A percentile compares a stretch with the other conserved stretches of the same genome.
Conservation (phyloP, 148 eudicot genomes). For the Camellia sinensis region DNA sequence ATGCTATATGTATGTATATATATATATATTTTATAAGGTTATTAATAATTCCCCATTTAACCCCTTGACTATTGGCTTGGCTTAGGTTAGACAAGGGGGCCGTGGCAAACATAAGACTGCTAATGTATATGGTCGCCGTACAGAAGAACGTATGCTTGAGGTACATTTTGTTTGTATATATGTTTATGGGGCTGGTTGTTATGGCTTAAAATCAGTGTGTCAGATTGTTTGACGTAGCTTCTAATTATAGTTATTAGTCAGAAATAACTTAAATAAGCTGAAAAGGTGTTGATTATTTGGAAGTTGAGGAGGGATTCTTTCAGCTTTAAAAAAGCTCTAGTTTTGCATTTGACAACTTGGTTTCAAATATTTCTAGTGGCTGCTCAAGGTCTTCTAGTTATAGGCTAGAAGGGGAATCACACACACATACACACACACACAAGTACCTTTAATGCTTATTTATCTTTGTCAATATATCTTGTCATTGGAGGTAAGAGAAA, state of each 20-base stretch:
- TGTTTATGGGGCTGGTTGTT: neutral
- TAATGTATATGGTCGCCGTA: constrained; percentile 33
- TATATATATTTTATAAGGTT: neutral
- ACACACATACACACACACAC: neutral
- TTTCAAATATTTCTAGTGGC: neutral
- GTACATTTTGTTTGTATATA: constrained; percentile 33
- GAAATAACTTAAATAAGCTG: no score
- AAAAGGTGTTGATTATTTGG: no score
- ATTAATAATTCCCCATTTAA: neutral
- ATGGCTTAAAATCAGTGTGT: no score
- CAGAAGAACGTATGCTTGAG: constrained; percentile 43
- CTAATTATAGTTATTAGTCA: no score
- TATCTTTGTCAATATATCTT: neutral
- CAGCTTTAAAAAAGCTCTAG: no score
- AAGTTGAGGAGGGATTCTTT: no score
- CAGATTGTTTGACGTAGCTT: no score
- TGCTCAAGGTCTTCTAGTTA: neutral
- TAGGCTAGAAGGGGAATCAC: neutral
- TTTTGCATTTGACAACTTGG: neutral
- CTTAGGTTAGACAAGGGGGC: constrained; percentile 46
- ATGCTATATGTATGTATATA: neutral
- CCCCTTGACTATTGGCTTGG: constrained; percentile 15
- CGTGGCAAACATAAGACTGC: constrained; percentile 22
- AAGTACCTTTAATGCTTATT: neutral
- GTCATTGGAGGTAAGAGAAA: no score